Evolutionary conservation across 73 alveolate species (phyloP).

Genomic region (Uronychia binucleata): DNA sequence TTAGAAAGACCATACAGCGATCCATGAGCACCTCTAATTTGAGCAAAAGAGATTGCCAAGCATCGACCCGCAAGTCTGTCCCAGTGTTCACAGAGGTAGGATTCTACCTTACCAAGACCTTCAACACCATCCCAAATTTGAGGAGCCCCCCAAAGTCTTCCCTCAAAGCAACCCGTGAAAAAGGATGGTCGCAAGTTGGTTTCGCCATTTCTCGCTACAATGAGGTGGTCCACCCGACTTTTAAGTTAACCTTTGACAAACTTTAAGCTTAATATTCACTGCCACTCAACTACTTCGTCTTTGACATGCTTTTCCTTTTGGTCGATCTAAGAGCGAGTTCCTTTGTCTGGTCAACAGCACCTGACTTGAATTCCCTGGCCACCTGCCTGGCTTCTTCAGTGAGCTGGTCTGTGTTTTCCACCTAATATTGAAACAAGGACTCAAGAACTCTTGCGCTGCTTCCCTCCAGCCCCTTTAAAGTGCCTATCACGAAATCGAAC

Average conservation of each 20-base stretch:
- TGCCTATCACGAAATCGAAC: not conserved
- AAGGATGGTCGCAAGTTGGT: conserved; percentile 18
- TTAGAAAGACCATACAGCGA: not conserved
- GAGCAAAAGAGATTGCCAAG: not conserved
- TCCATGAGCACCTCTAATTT: not conserved
- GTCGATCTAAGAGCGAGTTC: not conserved
- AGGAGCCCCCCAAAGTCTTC: not conserved
- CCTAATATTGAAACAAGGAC: not conserved
- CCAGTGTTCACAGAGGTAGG: not conserved
- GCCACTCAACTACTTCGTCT: not conserved
- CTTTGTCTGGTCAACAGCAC: not conserved
- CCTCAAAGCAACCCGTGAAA: not conserved
- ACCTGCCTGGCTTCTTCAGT: not conserved
- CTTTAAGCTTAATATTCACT: not conserved
- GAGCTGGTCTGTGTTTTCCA: not conserved
- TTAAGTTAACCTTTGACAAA: conserved; percentile 12
- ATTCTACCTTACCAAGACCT: too few relatives aligned
- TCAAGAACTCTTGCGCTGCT: not conserved
- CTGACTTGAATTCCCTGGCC: not conserved
- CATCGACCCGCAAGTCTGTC: not conserved
- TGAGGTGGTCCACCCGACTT: conserved; percentile 30
- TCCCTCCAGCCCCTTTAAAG: not conserved
- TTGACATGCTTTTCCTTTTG: not conserved
- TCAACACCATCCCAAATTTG: conserved; percentile 5
- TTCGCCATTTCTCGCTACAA: conserved; percentile 14